Evolutionary conservation across 2,329 filamentous ascomycete genomes (phyloP).

Genomic region (Cadophora luteo-olivacea): DNA sequence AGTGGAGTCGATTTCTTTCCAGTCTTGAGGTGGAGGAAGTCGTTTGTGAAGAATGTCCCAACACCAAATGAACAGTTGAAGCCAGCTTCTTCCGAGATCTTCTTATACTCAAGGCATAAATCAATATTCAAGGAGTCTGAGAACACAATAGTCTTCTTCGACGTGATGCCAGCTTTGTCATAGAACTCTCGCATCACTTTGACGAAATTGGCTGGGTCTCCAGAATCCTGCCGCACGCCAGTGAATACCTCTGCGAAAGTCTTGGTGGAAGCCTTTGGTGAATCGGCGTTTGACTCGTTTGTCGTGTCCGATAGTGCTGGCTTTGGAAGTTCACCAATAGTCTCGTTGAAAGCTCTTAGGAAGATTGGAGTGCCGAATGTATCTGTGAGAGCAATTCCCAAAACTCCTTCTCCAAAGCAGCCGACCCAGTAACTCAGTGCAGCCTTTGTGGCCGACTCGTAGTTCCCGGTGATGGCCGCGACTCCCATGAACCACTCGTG

Average conservation of each 20-base stretch:
- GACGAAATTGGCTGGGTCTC: slow-evolving; percentile 71
- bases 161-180: slow-evolving; percentile 65
- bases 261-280: slow-evolving; percentile 42
- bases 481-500: slow-evolving; percentile 99
- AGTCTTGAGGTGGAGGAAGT: slow-evolving; percentile 76
- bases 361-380: slow-evolving; percentile 95
- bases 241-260: slow-evolving; percentile 72
- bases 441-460: slow-evolving; percentile 81
- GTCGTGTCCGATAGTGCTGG: slow-evolving; percentile 41
- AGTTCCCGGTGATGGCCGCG: slow-evolving; percentile 87
- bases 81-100: slow-evolving; percentile 77
- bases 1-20: slow-evolving; percentile 86
- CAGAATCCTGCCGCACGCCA: slow-evolving; percentile 75
- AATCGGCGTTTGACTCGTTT: neutral
- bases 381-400: slow-evolving; percentile 91
- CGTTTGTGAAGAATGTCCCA: slow-evolving; percentile 95
- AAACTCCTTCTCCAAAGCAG: slow-evolving; percentile 84
- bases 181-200: slow-evolving; percentile 61
- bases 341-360: slow-evolving; percentile 80
- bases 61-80: slow-evolving; percentile 92
- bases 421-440: slow-evolving; percentile 88
- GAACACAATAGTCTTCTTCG: slow-evolving; percentile 90
- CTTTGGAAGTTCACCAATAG: slow-evolving; percentile 48
- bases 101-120: slow-evolving; percentile 88
- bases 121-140: slow-evolving; percentile 95